phyloP scores from a whole-genome alignment of 257 asterid genomes.

The Apocynum venetum region DNA sequence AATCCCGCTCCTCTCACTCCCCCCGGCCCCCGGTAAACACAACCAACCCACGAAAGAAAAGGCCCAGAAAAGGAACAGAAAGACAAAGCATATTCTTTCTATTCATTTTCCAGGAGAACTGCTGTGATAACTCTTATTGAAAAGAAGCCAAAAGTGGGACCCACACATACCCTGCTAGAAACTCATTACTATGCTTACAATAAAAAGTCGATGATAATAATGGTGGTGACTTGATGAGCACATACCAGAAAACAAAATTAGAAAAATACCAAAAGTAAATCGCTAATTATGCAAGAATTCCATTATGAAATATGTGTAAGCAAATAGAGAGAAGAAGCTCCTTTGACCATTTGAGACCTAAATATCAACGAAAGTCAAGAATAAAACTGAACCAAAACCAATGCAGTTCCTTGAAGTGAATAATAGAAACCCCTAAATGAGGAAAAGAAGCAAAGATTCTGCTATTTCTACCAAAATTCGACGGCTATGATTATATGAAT shows the following conservation, averaged over 20 bases:
- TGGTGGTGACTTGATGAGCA: background rate
- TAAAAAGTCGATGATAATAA: background rate
- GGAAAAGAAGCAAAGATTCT: background rate
- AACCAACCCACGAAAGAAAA: background rate
- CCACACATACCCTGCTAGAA: background rate
- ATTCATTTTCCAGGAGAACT: background rate
- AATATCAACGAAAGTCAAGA: background rate
- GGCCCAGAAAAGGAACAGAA: background rate
- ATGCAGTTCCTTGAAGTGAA: background rate
- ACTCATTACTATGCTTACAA: background rate
- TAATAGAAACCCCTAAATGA: background rate
- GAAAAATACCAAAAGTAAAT: background rate
- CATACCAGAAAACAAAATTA: background rate
- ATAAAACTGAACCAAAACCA: background rate
- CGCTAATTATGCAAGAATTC: background rate
- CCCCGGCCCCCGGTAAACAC: too few relatives aligned
- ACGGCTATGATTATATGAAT: background rate
- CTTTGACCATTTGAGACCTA: background rate
- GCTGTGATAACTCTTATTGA: background rate
- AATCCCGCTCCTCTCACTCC: background rate
- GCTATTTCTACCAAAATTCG: background rate
- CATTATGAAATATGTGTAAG: background rate
- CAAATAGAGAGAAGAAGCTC: background rate
- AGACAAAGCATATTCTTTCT: background rate
- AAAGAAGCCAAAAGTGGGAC: background rate